Evolutionary conservation across 306 rosid genomes (phyloP), one percentile per base, ranked within the genome.

Genomic region (Begonia fuchsioides): DNA sequence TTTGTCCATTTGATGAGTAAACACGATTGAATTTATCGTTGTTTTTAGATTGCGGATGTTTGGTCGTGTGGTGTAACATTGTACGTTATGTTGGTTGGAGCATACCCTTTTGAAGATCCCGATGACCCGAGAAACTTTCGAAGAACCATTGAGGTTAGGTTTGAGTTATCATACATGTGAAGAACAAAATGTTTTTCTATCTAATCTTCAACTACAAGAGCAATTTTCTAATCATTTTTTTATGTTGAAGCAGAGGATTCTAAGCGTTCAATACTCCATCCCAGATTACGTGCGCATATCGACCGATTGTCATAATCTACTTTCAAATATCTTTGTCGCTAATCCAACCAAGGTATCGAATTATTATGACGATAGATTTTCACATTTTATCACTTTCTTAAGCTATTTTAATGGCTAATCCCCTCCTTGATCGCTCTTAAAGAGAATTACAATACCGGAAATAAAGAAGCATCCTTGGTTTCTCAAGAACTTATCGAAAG

Each of bases 31-130:
- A 19, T 54, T 43, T 5, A 32, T 62, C 60, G 19, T 26, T 65
- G 52, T 49, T 12, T 67, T 68, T 64, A 90, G 98, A 65, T 77
- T 67, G 84, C 94, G 32, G 98, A 90, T 72, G 93, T 85, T 77
- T 90, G 98, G 98, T 90, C 98, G 6, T 76, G 94, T 68, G 98
- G 98, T 45, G 98, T 90, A 48, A 82, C 93, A 19, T 67, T 90
- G 32, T 90, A 85, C 17, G 93, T 82, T 50, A 90, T 90, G 96
- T 54, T 85, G 55, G 81, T 85, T 17, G 98, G 98, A 73, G 78
- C 79, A 49, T 90, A 90, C 62, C 98, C 98, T n/a, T 85, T 90
- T 64, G 86, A 81, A 68, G 96, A 90, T 65, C 87, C 93, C 12
- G 85, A 82, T 54, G 95, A 90, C 72, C 87, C 93, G 16, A 72